A percentile compares a stretch with the other conserved stretches of the same genome.
Evolutionary conservation across 352 stramenopile genomes (phyloP).

Genomic region (Pythium volutum): DNA sequence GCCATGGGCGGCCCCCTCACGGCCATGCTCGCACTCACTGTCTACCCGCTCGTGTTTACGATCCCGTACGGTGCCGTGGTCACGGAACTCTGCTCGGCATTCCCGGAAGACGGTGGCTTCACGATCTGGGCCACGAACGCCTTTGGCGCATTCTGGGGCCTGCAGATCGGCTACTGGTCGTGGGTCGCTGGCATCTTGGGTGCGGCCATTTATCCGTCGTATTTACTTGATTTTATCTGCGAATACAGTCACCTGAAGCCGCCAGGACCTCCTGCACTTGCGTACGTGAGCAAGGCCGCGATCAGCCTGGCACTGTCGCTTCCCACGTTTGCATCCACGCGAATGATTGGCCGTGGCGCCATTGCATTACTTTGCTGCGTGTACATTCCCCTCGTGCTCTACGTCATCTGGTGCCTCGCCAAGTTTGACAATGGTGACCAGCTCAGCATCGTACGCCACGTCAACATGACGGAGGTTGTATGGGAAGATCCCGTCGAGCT

Average conservation of each 20-base stretch:
- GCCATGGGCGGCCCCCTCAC: constrained; percentile 51
- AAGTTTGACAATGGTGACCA: not conserved
- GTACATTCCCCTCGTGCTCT: constrained; percentile 18
- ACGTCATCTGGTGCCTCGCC: constrained; percentile 23
- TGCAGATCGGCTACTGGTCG: constrained; percentile 82
- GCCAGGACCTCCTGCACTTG: not conserved
- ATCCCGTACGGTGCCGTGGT: constrained; percentile 58
- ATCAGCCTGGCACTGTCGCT: not conserved
- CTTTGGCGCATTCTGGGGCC: constrained; percentile 74
- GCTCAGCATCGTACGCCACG: constrained; percentile 6
- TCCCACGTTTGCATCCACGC: constrained; percentile 21
- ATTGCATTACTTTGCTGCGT: constrained; percentile 10
- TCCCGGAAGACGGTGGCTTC: constrained; percentile 77
- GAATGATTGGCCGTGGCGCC: constrained; percentile 13
- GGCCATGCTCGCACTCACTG: constrained; percentile 42
- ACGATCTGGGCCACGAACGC: constrained; percentile 67
- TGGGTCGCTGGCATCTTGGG: constrained; percentile 61
- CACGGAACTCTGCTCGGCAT: constrained; percentile 65
- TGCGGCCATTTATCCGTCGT: constrained; percentile 57
- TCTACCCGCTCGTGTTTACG: constrained; percentile 68
- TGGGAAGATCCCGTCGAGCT: not conserved
- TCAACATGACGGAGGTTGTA: not conserved
- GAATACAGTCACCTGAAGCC: not conserved
- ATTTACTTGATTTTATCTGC: constrained; percentile 7
- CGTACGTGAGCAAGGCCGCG: not conserved